These are phyloP conservation scores for Moniliophthora roreri DNA, from an alignment of 1,284 basidiomycete genomes.

Conservation along the genomic window DNA sequence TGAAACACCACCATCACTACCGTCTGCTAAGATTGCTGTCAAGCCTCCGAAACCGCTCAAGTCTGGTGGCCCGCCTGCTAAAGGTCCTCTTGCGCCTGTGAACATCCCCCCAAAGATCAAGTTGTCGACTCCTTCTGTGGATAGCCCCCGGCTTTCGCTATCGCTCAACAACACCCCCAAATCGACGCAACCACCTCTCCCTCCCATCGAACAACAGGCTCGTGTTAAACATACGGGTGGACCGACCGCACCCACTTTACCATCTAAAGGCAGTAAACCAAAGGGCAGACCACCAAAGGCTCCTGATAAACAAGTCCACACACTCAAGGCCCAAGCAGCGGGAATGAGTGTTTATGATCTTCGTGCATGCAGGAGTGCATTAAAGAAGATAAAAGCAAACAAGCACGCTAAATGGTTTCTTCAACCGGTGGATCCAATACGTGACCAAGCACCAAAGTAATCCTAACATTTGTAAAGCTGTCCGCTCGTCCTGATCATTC, in stretches of 20 bases:
- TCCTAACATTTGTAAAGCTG: conserved; percentile 23
- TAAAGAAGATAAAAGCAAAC: conserved; percentile 79
- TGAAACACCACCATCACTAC: conserved; percentile 57
- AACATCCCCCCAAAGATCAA: conserved; percentile 57
- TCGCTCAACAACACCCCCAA: conserved; percentile 14
- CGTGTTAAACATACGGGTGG: conserved; percentile 23
- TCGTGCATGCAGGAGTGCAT: conserved; percentile 75
- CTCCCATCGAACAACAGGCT: conserved; percentile 26
- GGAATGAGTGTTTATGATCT: conserved; percentile 85
- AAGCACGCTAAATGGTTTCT: conserved; percentile 77
- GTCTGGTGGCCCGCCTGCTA: conserved; percentile 38
- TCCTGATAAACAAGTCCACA: conserved; percentile 38
- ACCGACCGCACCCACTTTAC: conserved; percentile 28
- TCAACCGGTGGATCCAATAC: conserved; percentile 88
- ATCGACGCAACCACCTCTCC: conserved; percentile 19
- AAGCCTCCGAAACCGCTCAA: conserved; percentile 44
- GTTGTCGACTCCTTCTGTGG: conserved; percentile 34
- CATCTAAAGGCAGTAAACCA: conserved; percentile 30
- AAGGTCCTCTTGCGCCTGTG: conserved; percentile 42
- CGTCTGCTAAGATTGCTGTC: conserved; percentile 47
- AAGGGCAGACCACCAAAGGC: conserved; percentile 23
- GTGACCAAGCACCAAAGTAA: conserved; percentile 83
- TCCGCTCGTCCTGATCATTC: conserved; percentile 10
- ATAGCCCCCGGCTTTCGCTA: conserved; percentile 26
- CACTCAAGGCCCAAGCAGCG: conserved; percentile 73